phyloP scores from a whole-genome alignment of 768 basidiomycete genomes.

The Rossbeevera mucosa region DNA sequence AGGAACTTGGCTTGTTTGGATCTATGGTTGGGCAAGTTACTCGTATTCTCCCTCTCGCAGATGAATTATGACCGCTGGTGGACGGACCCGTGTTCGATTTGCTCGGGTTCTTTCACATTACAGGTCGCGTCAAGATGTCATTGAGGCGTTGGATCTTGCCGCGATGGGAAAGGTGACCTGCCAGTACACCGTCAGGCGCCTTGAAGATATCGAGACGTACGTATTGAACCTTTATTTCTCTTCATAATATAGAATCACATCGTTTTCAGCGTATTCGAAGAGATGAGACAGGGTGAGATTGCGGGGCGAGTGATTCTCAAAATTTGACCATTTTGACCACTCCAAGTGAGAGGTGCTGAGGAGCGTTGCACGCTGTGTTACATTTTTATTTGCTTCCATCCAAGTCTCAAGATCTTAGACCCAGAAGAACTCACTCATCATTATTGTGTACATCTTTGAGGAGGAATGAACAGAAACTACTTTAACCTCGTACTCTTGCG shows the following conservation, averaged over 20 bases:
- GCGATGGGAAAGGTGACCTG: constrained; percentile 39
- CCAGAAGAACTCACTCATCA: not conserved
- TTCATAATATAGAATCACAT: not conserved
- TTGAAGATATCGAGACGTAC: constrained; percentile 30
- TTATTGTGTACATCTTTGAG: not conserved
- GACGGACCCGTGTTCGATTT: not conserved
- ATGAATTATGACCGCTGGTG: not conserved
- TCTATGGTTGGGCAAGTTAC: constrained; percentile 18
- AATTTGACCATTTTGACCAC: constrained; percentile 6
- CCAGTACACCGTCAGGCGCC: constrained; percentile 18
- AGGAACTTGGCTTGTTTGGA: constrained; percentile 24
- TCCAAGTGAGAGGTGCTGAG: too few species aligned
- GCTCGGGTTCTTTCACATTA: not conserved
- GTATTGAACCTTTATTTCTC: not conserved
- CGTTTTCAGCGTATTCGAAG: constrained; percentile 15
- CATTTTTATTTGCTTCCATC: not conserved
- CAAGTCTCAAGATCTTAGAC: not conserved
- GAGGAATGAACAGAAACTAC: not conserved
- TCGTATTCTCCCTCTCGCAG: not conserved
- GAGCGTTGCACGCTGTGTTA: not conserved
- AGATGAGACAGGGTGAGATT: constrained; percentile 16
- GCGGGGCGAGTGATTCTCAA: constrained; percentile 20
- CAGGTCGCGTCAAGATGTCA: constrained; percentile 42
- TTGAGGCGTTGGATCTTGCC: constrained; percentile 44
- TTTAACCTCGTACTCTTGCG: not conserved